Evolutionary conservation across 2,329 filamentous ascomycete species (phyloP), one percentile per base, ranked within the genome.

Genomic region (Clonostachys rosea): DNA sequence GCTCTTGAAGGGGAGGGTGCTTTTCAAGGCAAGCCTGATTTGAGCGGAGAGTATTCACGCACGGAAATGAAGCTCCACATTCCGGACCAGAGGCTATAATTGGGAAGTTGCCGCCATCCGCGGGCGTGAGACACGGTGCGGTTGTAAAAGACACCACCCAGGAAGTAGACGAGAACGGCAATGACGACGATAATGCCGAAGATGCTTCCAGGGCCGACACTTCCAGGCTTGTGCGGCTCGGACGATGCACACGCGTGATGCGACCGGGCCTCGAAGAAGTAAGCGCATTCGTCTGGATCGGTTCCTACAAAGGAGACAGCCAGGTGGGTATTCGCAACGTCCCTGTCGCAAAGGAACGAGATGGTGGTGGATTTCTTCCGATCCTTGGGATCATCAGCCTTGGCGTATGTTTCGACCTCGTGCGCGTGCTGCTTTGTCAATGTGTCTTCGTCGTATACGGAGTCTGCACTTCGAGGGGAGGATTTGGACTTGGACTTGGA

Each of bases 61-160:
- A 69, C 92, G 75, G 79, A 86, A 59, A 96, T 70, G 64, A 96
- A 95, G 56, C 79, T 83, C 69, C 88, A 84, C 52, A 96, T 88
- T 47, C 90, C 86, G 33, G 89, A 84, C 94, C 94, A 99, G 56
- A 96, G 79, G 56, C 81, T 84, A 71, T 94, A 96, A 70, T 99
- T 97, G 46, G 94, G 94, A 56, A 96, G 73, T 66, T 99, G 94
- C 56, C 89, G 83, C 94, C 92, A 97, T 43, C 94, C 94, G 52
- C 94, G 80, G 57, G 95, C 91, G 64, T 99, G 89, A 68, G 91
- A 86, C 49, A 99, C 91, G 34, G 90, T 95, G 50, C 94, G 83
- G 67, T 96, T 92, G 73, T 97, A 99, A 52, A 96, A 91, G 57
- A 95, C 87, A 59, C 94, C 94, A 56, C 94, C 94, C 36, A 95